Conservation (phyloP, 352 stramenopile species). For the Phytopythium ostracodes region DNA sequence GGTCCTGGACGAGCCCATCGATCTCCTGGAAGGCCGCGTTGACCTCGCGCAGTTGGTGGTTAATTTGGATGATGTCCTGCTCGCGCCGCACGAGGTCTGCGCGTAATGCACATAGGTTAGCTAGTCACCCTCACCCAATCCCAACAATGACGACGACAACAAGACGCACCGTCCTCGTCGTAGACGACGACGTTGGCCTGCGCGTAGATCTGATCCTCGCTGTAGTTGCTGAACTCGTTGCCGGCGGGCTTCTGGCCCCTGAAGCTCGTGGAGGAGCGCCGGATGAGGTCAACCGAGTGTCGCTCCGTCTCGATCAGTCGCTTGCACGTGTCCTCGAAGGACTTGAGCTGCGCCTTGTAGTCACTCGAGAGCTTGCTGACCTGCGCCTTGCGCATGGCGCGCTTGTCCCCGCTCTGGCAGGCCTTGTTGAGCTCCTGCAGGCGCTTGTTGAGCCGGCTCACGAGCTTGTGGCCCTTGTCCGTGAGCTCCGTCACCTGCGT, state of each 20-base stretch:
- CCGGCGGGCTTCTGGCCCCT: slow-evolving; percentile 23
- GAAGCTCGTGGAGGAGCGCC: slow-evolving; percentile 74
- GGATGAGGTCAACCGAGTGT: slow-evolving; percentile 75
- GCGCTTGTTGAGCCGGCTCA: slow-evolving; percentile 71
- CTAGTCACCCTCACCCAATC: no score
- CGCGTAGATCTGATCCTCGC: slow-evolving; percentile 85
- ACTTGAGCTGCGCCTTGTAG: slow-evolving; percentile 75
- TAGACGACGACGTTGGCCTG: slow-evolving; percentile 83
- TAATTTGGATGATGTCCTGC: slow-evolving; percentile 87
- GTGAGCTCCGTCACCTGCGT: slow-evolving; percentile 73
- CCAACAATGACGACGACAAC: not conserved
- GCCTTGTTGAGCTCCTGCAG: slow-evolving; percentile 75
- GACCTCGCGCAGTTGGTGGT: slow-evolving; percentile 81
- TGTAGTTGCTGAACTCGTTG: slow-evolving; percentile 73
- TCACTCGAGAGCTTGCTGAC: slow-evolving; percentile 79
- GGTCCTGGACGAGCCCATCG: slow-evolving; percentile 77
- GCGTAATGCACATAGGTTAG: not conserved
- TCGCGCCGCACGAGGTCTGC: slow-evolving; percentile 74
- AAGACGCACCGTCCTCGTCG: slow-evolving; percentile 69
- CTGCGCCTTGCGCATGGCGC: slow-evolving; percentile 55
- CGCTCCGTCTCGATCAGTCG: slow-evolving; percentile 66
- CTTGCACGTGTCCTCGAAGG: slow-evolving; percentile 75
- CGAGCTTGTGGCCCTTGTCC: slow-evolving; percentile 82
- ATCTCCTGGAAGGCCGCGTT: slow-evolving; percentile 86
- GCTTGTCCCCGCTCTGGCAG: slow-evolving; percentile 25